A percentile compares a stretch with the other conserved stretches of the same genome.
phyloP scores from a whole-genome alignment of 1,284 basidiomycete species.

The Papiliotrema terrestris region DNA sequence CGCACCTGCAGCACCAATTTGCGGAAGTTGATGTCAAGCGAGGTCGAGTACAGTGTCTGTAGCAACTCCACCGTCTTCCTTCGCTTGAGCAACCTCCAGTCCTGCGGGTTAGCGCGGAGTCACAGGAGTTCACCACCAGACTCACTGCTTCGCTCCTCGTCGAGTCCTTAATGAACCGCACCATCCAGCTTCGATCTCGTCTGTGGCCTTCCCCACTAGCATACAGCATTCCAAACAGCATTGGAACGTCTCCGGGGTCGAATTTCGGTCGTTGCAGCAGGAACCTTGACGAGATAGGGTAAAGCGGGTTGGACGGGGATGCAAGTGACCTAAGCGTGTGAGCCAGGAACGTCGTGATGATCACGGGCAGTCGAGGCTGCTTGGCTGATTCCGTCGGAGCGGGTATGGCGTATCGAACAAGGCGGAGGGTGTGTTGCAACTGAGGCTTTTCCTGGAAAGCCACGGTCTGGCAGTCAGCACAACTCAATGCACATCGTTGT shows the following conservation, averaged over 20 bases:
- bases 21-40: constrained; percentile 57
- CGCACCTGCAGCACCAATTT: constrained; percentile 64
- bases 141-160: constrained; percentile 57
- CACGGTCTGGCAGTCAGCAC: constrained; percentile 13
- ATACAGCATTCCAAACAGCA: constrained; percentile 82
- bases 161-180: constrained; percentile 76
- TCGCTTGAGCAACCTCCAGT: constrained; percentile 76
- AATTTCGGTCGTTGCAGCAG: constrained; percentile 75
- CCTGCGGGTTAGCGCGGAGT: constrained; percentile 47
- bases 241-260: constrained; percentile 72
- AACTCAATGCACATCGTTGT: background rate
- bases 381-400: constrained; percentile 18
- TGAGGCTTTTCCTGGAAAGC: constrained; percentile 77
- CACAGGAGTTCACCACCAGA: background rate
- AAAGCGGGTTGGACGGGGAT: constrained; percentile 73
- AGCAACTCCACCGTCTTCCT: constrained; percentile 84
- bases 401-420: constrained; percentile 63
- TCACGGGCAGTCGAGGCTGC: constrained; percentile 57
- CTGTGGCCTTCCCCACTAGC: constrained; percentile 67
- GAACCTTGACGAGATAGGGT: constrained; percentile 74
- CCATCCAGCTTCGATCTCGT: constrained; percentile 81
- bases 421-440: constrained; percentile 67
- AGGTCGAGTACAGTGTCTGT: constrained; percentile 70
- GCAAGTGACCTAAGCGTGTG: constrained; percentile 75
- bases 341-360: constrained; percentile 72